These are phyloP conservation scores for Anthoceros angustus DNA, from an alignment of 225 moss, liverwort and hornwort species.

Conservation along the genomic window DNA sequence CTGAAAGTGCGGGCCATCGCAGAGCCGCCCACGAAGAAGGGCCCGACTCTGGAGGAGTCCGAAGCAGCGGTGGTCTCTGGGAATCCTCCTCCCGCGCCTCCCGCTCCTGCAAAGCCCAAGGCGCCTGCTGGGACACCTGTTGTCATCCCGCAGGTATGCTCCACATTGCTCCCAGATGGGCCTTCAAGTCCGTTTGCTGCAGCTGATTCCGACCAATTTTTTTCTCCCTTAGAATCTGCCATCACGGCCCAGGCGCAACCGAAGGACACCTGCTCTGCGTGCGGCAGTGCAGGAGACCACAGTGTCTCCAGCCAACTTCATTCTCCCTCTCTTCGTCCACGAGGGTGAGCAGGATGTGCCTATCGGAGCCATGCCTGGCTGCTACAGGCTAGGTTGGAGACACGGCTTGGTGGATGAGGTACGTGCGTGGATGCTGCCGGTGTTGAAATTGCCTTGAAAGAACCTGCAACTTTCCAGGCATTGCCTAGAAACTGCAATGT, in stretches of 20 bases:
- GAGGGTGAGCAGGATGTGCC: slow-evolving; percentile 68
- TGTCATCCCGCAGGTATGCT: slow-evolving; percentile 53
- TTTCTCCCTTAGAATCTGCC: slow-evolving; percentile 41
- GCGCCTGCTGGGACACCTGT: slow-evolving; percentile 67
- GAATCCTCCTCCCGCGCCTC: slow-evolving; percentile 65
- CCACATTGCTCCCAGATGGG: background rate
- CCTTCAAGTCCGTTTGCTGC: background rate
- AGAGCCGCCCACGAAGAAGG: slow-evolving; percentile 44
- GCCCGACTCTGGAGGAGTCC: slow-evolving; percentile 49
- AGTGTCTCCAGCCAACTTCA: slow-evolving; percentile 79
- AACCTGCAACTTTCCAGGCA: background rate
- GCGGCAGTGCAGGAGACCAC: slow-evolving; percentile 87
- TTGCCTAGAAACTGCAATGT: background rate
- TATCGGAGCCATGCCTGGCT: slow-evolving; percentile 97
- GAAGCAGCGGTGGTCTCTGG: slow-evolving; percentile 85
- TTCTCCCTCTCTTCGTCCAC: slow-evolving; percentile 88
- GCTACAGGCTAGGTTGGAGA: slow-evolving; percentile 86
- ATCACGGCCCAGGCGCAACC: slow-evolving; percentile 76
- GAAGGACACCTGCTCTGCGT: slow-evolving; percentile 71
- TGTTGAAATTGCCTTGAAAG: too few species aligned
- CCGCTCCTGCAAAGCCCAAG: slow-evolving; percentile 35
- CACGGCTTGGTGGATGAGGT: slow-evolving; percentile 94
- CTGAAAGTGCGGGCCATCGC: slow-evolving; percentile 52
- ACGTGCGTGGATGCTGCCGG: background rate
- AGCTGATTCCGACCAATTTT: background rate